phyloP scores from a whole-genome alignment of 2,329 filamentous ascomycete species.

The Coleophoma cylindrospora region DNA sequence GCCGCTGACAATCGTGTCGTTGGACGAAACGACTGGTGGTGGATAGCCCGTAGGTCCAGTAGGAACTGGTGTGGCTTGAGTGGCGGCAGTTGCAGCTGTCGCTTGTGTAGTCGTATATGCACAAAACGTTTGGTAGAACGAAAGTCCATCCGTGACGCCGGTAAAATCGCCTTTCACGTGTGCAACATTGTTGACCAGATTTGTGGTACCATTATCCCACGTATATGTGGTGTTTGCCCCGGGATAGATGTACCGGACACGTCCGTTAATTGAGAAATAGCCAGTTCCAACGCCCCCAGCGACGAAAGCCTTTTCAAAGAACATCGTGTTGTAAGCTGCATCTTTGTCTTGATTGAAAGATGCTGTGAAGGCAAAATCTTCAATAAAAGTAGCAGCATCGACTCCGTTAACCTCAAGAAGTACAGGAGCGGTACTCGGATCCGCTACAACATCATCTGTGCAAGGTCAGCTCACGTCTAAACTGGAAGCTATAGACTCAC shows the following conservation, averaged over 20 bases:
- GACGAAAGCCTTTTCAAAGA: constrained; percentile 28
- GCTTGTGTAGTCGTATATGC: neutral
- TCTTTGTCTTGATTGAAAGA: constrained; percentile 33
- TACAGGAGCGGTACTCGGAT: constrained; percentile 36
- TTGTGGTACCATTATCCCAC: constrained; percentile 33
- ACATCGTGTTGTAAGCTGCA: constrained; percentile 36
- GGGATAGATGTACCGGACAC: constrained; percentile 32
- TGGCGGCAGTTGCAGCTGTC: neutral
- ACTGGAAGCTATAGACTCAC: constrained; percentile 20
- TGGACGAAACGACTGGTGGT: constrained; percentile 14
- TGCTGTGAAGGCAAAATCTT: constrained; percentile 34
- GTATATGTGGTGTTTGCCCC: constrained; percentile 32
- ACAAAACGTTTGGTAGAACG: constrained; percentile 23
- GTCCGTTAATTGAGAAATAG: constrained; percentile 32
- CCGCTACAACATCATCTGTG: constrained; percentile 36
- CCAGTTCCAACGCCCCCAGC: constrained; percentile 19
- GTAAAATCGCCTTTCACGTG: constrained; percentile 28
- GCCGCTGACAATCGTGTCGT: constrained; percentile 19
- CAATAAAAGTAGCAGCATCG: constrained; percentile 43
- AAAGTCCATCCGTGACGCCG: constrained; percentile 21
- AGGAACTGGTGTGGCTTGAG: neutral
- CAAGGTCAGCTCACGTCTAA: neutral
- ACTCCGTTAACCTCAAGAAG: constrained; percentile 52
- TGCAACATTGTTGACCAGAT: constrained; percentile 28
- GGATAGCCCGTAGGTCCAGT: constrained; percentile 17